Conservation (phyloP, 805 yeast species). For the Cephaloascus fragrans region DNA sequence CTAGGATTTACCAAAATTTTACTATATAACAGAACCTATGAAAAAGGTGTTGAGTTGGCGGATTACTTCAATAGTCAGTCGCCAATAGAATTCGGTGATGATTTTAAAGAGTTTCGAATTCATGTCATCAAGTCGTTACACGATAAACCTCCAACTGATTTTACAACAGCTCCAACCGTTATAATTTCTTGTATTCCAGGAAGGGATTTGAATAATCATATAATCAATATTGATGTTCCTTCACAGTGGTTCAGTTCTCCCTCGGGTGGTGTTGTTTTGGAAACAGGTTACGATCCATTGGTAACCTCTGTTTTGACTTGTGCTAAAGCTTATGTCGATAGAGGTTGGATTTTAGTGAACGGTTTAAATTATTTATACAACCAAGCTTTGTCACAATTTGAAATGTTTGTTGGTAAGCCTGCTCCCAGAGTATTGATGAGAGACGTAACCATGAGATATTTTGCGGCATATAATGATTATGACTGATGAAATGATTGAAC, state of each 20-base stretch:
- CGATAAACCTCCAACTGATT: background rate
- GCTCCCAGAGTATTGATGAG: slow-evolving; percentile 9
- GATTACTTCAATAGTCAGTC: slow-evolving; percentile 4
- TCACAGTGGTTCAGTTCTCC: slow-evolving; percentile 7
- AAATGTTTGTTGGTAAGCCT: slow-evolving; percentile 8
- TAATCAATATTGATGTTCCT: slow-evolving; percentile 3
- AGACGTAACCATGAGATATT: background rate
- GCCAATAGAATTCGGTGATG: slow-evolving; percentile 3
- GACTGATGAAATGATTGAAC: background rate
- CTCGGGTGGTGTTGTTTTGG: slow-evolving; percentile 9
- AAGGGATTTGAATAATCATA: slow-evolving; percentile 3
- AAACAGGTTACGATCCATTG: slow-evolving; percentile 7
- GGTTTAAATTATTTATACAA: slow-evolving; percentile 9
- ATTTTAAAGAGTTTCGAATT: background rate
- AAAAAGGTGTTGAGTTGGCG: slow-evolving; percentile 4
- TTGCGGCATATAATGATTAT: background rate
- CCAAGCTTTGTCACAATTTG: slow-evolving; percentile 9
- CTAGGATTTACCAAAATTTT: slow-evolving; percentile 7
- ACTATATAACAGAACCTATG: slow-evolving; percentile 6
- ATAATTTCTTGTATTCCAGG: slow-evolving; percentile 7
- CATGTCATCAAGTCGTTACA: slow-evolving; percentile 1
- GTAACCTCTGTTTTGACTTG: slow-evolving; percentile 3
- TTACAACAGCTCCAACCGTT: slow-evolving; percentile 3
- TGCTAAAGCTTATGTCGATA: slow-evolving; percentile 2
- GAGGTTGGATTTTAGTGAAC: slow-evolving; percentile 8